phyloP scores from a whole-genome alignment of 148 eudicot genomes.

The Dianthus caryophyllus region DNA sequence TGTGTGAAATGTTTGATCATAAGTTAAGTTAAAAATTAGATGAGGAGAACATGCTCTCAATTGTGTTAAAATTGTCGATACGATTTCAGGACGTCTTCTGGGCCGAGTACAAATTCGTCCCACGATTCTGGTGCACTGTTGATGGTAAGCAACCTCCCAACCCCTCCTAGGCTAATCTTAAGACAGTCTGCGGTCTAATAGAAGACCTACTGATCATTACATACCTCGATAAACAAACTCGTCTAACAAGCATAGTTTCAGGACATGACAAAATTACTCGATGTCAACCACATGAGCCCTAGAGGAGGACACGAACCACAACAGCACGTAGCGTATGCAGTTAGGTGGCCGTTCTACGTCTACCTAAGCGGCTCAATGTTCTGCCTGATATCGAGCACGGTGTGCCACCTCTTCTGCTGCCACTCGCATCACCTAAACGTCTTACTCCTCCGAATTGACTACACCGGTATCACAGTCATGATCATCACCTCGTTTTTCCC shows the following conservation, averaged over 20 bases:
- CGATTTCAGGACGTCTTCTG: conserved; percentile 48
- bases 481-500: conserved; percentile 97
- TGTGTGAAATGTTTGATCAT: too few relatives aligned
- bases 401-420: conserved; percentile 90
- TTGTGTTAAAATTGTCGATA: neutral
- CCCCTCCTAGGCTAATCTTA: neutral
- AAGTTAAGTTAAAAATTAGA: too few relatives aligned
- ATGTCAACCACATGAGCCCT: conserved; percentile 34
- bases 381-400: conserved; percentile 74
- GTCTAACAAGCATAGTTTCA: conserved; percentile 19
- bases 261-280: conserved; percentile 41
- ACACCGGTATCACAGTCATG: conserved; percentile 75
- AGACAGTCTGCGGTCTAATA: too few relatives aligned
- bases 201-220: too few relatives aligned
- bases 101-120: conserved; percentile 47
- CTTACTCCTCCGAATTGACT: conserved; percentile 57
- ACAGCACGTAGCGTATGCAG: conserved; percentile 14
- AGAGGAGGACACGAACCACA: conserved; percentile 1
- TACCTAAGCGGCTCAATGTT: conserved; percentile 83
- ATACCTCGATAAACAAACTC: too few relatives aligned
- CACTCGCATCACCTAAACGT: conserved; percentile 69
- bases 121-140: conserved; percentile 38
- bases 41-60: neutral
- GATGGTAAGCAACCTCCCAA: conserved; percentile 30
- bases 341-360: conserved; percentile 80